phyloP scores from a whole-genome alignment of 495 filamentous ascomycete species.

The Penicillium turbatum region DNA sequence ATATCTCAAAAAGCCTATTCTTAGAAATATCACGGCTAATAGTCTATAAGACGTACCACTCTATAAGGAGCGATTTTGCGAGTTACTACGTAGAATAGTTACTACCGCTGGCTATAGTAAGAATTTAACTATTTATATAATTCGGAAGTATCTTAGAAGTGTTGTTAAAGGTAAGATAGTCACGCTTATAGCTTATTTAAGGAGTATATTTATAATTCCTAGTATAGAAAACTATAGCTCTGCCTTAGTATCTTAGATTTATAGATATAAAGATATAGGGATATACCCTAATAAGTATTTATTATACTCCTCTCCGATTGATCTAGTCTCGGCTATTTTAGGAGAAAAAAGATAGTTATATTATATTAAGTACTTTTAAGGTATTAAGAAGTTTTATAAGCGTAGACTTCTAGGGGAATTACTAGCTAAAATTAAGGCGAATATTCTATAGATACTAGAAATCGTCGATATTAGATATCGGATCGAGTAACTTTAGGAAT shows the following conservation, averaged over 20 bases:
- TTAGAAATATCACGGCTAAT: conserved; percentile 22
- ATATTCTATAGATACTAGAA: conserved; percentile 16
- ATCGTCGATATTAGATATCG: conserved; percentile 7
- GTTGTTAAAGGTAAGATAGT: conserved; percentile 13
- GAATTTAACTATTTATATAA: conserved; percentile 7
- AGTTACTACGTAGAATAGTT: conserved; percentile 8
- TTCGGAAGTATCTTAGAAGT: conserved; percentile 16
- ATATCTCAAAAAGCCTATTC: conserved; percentile 17
- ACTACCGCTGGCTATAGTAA: conserved; percentile 14
- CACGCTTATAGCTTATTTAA: conserved; percentile 25
- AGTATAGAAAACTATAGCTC: conserved; percentile 14
- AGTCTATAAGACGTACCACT: conserved; percentile 19
- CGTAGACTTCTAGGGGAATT: conserved; percentile 15
- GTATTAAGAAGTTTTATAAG: conserved; percentile 16
- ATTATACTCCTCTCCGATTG: conserved; percentile 17
- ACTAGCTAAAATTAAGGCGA: conserved; percentile 13
- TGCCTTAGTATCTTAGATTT: conserved; percentile 23
- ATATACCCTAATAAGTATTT: conserved; percentile 21
- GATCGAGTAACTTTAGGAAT: conserved; percentile 9
- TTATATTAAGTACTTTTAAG: conserved; percentile 24
- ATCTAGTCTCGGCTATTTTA: conserved; percentile 19
- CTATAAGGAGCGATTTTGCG: conserved; percentile 10
- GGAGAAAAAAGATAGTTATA: conserved; percentile 18
- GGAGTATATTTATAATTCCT: conserved; percentile 6
- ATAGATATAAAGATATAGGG: conserved; percentile 16